These are phyloP conservation scores for Aspergillus fructus DNA, from an alignment of 2,329 filamentous ascomycete genomes.

Conservation along the genomic window DNA sequence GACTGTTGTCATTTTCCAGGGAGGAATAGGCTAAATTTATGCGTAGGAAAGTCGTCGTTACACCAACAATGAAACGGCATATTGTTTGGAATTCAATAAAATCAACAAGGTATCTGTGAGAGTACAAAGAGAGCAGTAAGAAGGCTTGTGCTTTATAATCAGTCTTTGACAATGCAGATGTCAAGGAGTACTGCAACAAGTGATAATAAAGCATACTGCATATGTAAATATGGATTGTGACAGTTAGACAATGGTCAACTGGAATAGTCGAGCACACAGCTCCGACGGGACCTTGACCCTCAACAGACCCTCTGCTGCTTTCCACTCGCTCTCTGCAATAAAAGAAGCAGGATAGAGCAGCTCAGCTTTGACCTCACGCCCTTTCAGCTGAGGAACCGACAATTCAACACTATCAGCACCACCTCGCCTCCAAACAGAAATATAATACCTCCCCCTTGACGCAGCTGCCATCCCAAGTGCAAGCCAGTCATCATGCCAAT, in stretches of 20 bases:
- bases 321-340: slow-evolving; percentile 3
- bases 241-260: neutral
- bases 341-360: slow-evolving; percentile 14
- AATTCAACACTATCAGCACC: slow-evolving; percentile 8
- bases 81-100: no score
- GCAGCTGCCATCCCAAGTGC: slow-evolving; percentile 24
- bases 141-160: no score
- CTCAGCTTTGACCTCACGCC: neutral
- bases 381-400: slow-evolving; percentile 1
- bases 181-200: neutral
- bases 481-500: slow-evolving; percentile 35
- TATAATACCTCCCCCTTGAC: slow-evolving; percentile 4
- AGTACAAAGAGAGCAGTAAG: no score
- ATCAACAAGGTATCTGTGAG: no score
- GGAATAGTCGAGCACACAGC: slow-evolving; percentile 13
- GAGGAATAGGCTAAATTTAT: no score
- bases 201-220: no score
- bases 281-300: neutral
- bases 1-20: neutral
- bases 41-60: no score
- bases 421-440: slow-evolving; percentile 24
- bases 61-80: no score
- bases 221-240: no score
- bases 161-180: neutral
- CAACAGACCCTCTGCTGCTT: neutral